Conservation (phyloP, 495 filamentous ascomycete species). For the Penicillium fimorum region DNA sequence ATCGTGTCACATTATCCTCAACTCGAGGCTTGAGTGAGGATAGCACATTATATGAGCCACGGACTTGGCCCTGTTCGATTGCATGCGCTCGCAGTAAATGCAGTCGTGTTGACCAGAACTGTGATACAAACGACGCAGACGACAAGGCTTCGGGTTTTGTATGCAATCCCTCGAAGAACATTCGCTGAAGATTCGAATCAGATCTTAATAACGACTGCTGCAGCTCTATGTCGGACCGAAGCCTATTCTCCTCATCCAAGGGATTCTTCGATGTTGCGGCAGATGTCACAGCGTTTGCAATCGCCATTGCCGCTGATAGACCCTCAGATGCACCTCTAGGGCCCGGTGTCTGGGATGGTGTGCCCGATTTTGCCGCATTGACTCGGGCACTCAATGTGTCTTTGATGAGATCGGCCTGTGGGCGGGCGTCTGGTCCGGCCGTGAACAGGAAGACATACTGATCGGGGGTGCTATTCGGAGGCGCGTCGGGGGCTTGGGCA, state of each 20-base stretch:
- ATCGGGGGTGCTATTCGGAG: conserved; percentile 52
- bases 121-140: conserved; percentile 71
- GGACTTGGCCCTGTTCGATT: conserved; percentile 79
- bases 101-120: conserved; percentile 89
- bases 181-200: conserved; percentile 67
- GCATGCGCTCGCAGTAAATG: conserved; percentile 85
- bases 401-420: conserved; percentile 80
- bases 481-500: conserved; percentile 55
- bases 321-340: conserved; percentile 39
- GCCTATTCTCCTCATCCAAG: conserved; percentile 73
- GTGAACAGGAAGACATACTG: conserved; percentile 87
- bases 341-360: conserved; percentile 35
- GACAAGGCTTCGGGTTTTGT: conserved; percentile 80
- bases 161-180: conserved; percentile 74
- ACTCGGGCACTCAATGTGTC: conserved; percentile 76
- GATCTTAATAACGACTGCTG: conserved; percentile 83
- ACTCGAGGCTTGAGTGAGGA: conserved; percentile 81
- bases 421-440: conserved; percentile 66
- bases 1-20: conserved; percentile 70
- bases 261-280: conserved; percentile 44
- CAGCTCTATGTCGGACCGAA: conserved; percentile 71
- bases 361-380: conserved; percentile 60
- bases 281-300: conserved; percentile 54
- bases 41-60: conserved; percentile 88
- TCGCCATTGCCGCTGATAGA: conserved; percentile 56